A percentile compares a stretch with the other conserved stretches of the same genome.
Evolutionary conservation across 192 early-diverging fungal species (phyloP).

Genomic region (Chytriomyces confervae): DNA sequence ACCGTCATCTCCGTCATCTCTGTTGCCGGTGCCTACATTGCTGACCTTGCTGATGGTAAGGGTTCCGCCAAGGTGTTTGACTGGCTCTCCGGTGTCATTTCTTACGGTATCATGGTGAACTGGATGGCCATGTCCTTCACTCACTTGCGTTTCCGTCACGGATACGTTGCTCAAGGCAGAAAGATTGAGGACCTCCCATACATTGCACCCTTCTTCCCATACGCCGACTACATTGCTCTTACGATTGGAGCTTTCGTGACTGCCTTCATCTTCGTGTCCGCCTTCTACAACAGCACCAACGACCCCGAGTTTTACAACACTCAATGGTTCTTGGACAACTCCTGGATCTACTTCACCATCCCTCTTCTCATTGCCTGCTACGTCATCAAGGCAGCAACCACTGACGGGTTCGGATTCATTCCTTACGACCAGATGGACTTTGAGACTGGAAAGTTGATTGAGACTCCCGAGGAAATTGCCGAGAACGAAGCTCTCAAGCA

Average conservation of each 20-base stretch:
- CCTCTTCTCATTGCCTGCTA: conserved; percentile 1
- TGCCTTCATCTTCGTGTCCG: conserved; percentile 17
- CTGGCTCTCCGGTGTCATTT: conserved; percentile 38
- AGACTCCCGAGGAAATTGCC: background rate
- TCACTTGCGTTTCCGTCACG: conserved; percentile 49
- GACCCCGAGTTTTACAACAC: background rate
- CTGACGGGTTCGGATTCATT: background rate
- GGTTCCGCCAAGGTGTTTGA: conserved; percentile 51
- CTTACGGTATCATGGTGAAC: background rate
- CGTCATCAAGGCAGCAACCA: background rate
- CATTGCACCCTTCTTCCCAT: conserved; percentile 32
- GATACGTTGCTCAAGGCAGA: conserved; percentile 21
- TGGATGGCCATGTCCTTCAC: conserved; percentile 19
- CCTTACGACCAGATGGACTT: conserved; percentile 13
- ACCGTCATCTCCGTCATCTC: conserved; percentile 41
- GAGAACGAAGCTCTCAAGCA: background rate
- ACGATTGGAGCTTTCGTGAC: conserved; percentile 19
- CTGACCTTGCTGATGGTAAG: conserved; percentile 58
- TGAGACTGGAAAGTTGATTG: conserved; percentile 10
- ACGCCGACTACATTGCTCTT: conserved; percentile 26
- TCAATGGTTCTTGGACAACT: conserved; percentile 8
- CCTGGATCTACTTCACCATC: conserved; percentile 4
- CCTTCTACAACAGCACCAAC: conserved; percentile 19
- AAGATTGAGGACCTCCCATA: conserved; percentile 35
- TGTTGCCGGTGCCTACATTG: conserved; percentile 58